Percentiles rank a stretch among this genome's conserved stretches.
Conservation (phyloP, 192 early-diverging fungal genomes). For the Chytriomyces confervae region DNA sequence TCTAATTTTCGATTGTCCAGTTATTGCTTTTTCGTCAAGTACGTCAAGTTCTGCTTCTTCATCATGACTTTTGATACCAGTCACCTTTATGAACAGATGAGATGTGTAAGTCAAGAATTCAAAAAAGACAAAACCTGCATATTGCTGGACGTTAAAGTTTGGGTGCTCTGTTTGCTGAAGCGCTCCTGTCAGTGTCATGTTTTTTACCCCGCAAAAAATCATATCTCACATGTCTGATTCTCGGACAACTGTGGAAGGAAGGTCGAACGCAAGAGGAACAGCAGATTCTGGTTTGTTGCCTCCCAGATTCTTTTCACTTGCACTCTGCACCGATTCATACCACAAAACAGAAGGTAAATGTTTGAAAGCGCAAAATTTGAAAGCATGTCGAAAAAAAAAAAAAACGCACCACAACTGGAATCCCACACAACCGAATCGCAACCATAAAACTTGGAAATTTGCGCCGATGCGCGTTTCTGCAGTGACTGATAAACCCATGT, state of each 20-base stretch:
- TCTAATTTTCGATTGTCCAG: too few relatives aligned
- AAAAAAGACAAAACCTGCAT: too few relatives aligned
- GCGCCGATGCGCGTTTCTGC: constrained; percentile 70
- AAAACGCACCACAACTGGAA: constrained; percentile 52
- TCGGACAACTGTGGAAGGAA: constrained; percentile 15
- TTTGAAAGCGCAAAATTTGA: too few relatives aligned
- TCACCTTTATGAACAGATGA: constrained; percentile 30
- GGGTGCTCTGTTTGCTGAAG: too few relatives aligned
- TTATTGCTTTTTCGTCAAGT: too few relatives aligned
- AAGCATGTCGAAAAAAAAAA: constrained; percentile 44
- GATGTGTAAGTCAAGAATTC: too few relatives aligned
- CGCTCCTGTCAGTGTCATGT: too few relatives aligned
- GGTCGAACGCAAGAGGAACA: constrained; percentile 36
- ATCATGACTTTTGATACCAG: constrained; percentile 62
- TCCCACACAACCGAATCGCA: constrained; percentile 75
- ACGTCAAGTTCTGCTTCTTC: too few relatives aligned
- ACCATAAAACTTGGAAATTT: constrained; percentile 81
- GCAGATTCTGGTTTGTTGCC: constrained; percentile 41
- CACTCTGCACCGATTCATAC: too few relatives aligned
- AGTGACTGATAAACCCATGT: constrained; percentile 90
- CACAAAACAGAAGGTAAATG: too few relatives aligned
- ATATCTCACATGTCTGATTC: constrained; percentile 22
- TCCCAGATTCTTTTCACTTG: too few relatives aligned
- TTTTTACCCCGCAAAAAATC: constrained; percentile 30
- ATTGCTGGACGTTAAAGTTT: too few relatives aligned